Base-by-base conservation (phyloP, 768 basidiomycete genomes). In the Jaapia argillacea region DNA sequence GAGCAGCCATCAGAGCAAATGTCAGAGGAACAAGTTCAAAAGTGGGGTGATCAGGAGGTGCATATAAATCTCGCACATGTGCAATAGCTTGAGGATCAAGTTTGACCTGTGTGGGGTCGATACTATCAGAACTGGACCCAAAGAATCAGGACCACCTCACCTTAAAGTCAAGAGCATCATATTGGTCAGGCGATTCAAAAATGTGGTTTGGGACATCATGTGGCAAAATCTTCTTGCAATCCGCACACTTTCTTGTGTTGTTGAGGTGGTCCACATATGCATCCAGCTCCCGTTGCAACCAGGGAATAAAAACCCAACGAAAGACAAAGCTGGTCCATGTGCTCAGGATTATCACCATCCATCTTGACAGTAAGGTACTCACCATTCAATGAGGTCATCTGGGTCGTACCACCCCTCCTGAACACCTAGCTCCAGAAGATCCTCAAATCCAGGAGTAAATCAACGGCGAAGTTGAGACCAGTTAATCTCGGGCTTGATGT, bases 261-360 rank as follows among this genome's bases (percentile, higher is more conserved):
- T 67, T 68, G 22, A 49, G 27, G 3, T 35, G 42, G 4, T 36
- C 1, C 2, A 44, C 45, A 40, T 54, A 71, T 1, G 25, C 41
- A 42, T 72, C 59, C 0, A 70, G 44, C 44, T 70, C 65, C 0
- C 2, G 16, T 44, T 72, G 70, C 10, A 72, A 44, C 56, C 57
- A 67, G 0, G 67, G 69, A 28, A 71, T 64, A 2, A 59, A 55
- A 1, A 72, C 26, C 62, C 63, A 72, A 0, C 56, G 57, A 36
- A 72, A 72, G 0, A 69, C 45, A 16, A 68, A 49, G 0, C 70
- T 71, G 38, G n/a, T 2, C 20, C 22, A 22, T 24, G 20, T 16
- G 25, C 38, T 42, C 24, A 16, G 31, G 10, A 33, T 10, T 10
- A 33, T 10, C 31, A 33, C 10, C n/a, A 33, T 33, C 10, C 31